These are phyloP conservation scores for Rosa chinensis DNA, from an alignment of 306 rosid species.

Conservation along the genomic window DNA sequence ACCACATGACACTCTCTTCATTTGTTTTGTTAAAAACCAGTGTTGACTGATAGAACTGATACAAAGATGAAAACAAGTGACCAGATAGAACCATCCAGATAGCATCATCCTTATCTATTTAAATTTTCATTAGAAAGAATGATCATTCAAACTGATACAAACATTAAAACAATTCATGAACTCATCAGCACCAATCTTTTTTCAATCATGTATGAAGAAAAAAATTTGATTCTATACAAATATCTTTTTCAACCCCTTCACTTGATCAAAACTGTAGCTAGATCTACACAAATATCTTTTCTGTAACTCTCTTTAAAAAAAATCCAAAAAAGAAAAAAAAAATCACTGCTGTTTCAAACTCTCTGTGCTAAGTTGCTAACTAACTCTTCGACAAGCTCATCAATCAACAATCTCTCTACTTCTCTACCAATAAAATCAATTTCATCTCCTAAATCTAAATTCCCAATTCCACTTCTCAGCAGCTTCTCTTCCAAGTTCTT, in stretches of 20 bases:
- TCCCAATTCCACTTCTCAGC: slow-evolving; percentile 50
- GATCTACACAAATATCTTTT: slow-evolving; percentile 23
- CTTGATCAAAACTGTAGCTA: slow-evolving; percentile 40
- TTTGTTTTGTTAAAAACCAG: background rate
- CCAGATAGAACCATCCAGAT: background rate
- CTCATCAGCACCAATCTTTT: slow-evolving; percentile 10
- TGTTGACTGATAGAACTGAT: background rate
- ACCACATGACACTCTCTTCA: background rate
- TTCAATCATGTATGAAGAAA: slow-evolving; percentile 39
- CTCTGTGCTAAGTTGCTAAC: slow-evolving; percentile 31
- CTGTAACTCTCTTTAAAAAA: slow-evolving; percentile 4
- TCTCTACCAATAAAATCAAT: slow-evolving; percentile 57
- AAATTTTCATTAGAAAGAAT: background rate
- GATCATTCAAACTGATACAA: background rate
- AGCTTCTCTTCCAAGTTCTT: slow-evolving; percentile 36
- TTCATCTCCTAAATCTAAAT: slow-evolving; percentile 64
- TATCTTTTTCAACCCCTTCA: slow-evolving; percentile 31
- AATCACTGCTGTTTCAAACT: slow-evolving; percentile 32
- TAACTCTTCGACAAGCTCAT: slow-evolving; percentile 65
- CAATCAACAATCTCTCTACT: slow-evolving; percentile 55
- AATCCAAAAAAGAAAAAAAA: background rate
- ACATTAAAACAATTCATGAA: background rate
- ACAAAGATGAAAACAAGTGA: background rate
- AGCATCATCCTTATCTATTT: background rate
- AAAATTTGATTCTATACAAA: slow-evolving; percentile 31